These are phyloP conservation scores for Linderina pennispora DNA, from an alignment of 192 early-diverging fungal genomes.

Conservation along the genomic window DNA sequence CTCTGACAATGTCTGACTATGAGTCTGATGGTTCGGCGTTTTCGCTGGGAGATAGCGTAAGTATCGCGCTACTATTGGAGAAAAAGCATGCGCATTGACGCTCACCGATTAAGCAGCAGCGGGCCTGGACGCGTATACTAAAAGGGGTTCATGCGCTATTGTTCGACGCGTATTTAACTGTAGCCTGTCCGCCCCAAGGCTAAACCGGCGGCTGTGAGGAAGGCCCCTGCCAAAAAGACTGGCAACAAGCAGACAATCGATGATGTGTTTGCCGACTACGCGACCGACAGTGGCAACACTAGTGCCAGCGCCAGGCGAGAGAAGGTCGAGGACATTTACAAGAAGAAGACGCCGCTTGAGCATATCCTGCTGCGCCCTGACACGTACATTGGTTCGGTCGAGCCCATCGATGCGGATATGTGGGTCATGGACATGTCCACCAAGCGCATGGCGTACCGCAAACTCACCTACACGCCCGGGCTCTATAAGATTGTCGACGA, in stretches of 20 bases:
- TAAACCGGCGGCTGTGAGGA: slow-evolving; percentile 4
- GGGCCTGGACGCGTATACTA: too few relatives aligned
- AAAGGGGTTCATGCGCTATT: too few relatives aligned
- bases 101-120: too few relatives aligned
- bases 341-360: slow-evolving; percentile 92
- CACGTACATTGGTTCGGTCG: slow-evolving; percentile 92
- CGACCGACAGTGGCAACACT: too few relatives aligned
- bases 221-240: slow-evolving; percentile 19
- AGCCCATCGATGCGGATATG: slow-evolving; percentile 68
- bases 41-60: slow-evolving; percentile 16
- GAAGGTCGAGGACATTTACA: slow-evolving; percentile 83
- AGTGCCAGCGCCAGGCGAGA: slow-evolving; percentile 11
- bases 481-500: slow-evolving; percentile 99
- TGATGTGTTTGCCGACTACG: too few relatives aligned
- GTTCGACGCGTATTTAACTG: too few relatives aligned
- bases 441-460: slow-evolving; percentile 56
- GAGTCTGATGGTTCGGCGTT: slow-evolving; percentile 43
- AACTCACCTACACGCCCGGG: slow-evolving; percentile 76
- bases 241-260: too few relatives aligned
- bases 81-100: too few relatives aligned
- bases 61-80: too few relatives aligned
- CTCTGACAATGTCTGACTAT: slow-evolving; percentile 35
- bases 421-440: slow-evolving; percentile 78
- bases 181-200: slow-evolving; percentile 43
- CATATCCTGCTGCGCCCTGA: slow-evolving; percentile 93